Conservation (phyloP, 176 grass and related monocot species). For the Cenchrus purpureus region DNA sequence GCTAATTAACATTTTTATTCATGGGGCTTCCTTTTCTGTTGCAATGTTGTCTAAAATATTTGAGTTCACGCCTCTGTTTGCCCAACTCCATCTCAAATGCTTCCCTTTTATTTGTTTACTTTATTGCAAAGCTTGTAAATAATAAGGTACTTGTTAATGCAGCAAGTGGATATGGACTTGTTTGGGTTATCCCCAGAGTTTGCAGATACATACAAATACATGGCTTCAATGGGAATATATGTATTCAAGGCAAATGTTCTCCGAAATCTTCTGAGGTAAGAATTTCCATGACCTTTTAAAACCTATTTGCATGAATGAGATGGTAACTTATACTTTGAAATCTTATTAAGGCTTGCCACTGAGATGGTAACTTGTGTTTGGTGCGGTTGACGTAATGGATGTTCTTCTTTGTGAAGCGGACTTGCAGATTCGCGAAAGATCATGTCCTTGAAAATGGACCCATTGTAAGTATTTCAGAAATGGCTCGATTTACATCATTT, state of each 20-base stretch:
- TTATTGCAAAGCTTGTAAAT: background rate
- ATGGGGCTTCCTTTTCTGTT: background rate
- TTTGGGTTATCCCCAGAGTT: slow-evolving; percentile 60
- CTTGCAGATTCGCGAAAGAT: no score
- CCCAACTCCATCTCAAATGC: background rate
- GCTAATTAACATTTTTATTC: slow-evolving; percentile 1
- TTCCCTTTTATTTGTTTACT: background rate
- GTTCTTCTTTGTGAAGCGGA: no score
- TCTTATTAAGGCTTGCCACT: no score
- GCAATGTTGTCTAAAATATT: background rate
- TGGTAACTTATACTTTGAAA: no score
- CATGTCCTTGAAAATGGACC: no score
- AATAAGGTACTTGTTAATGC: no score
- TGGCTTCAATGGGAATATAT: slow-evolving; percentile 91
- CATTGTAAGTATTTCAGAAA: no score
- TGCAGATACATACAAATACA: slow-evolving; percentile 58
- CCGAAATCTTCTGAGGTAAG: slow-evolving; percentile 69
- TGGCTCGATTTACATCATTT: no score
- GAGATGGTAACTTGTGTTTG: no score
- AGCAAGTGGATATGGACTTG: slow-evolving; percentile 31
- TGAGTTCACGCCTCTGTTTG: background rate
- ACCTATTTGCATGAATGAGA: background rate
- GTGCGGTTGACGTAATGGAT: no score
- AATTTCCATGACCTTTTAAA: background rate
- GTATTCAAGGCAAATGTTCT: slow-evolving; percentile 70